Conservation (phyloP, 345 rosid species). For the Dipteronia sinensis region DNA sequence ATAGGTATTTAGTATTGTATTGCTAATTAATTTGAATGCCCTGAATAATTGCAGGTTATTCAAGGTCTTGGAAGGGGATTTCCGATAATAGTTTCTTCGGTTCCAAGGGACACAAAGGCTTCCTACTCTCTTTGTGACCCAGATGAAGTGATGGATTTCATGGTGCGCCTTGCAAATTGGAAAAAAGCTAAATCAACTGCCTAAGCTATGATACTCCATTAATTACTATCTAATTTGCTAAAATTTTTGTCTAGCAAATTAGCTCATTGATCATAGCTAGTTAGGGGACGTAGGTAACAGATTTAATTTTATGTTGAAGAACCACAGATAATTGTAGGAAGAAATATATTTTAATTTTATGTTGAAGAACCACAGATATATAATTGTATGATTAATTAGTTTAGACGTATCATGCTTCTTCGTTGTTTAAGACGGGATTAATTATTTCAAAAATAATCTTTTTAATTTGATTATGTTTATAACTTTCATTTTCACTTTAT, state of each 20-base stretch:
- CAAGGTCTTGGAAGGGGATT: constrained; percentile 39
- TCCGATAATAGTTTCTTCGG: constrained; percentile 43
- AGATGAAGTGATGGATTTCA: constrained; percentile 35
- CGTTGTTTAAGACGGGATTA: too few species aligned
- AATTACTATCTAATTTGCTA: constrained; percentile 4
- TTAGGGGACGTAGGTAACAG: too few species aligned
- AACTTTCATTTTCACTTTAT: too few species aligned
- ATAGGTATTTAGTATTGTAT: too few species aligned
- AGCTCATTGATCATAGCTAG: not conserved
- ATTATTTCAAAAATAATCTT: too few species aligned
- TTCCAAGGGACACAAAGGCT: constrained; percentile 47
- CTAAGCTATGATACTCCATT: not conserved
- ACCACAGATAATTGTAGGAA: too few species aligned
- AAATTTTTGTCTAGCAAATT: constrained; percentile 9
- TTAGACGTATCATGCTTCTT: too few species aligned
- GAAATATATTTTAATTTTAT: too few species aligned
- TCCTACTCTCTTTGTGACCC: constrained; percentile 44
- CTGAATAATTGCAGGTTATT: constrained; percentile 31
- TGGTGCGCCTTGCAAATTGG: constrained; percentile 42
- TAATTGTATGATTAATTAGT: too few species aligned
- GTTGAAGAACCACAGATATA: too few species aligned
- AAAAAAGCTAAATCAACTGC: constrained; percentile 19
- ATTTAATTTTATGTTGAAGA: too few species aligned
- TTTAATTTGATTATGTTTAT: too few species aligned
- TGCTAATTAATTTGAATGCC: not conserved